These are phyloP conservation scores for Hibiscus tridactylites DNA, from an alignment of 345 rosid genomes.

Conservation along the genomic window DNA sequence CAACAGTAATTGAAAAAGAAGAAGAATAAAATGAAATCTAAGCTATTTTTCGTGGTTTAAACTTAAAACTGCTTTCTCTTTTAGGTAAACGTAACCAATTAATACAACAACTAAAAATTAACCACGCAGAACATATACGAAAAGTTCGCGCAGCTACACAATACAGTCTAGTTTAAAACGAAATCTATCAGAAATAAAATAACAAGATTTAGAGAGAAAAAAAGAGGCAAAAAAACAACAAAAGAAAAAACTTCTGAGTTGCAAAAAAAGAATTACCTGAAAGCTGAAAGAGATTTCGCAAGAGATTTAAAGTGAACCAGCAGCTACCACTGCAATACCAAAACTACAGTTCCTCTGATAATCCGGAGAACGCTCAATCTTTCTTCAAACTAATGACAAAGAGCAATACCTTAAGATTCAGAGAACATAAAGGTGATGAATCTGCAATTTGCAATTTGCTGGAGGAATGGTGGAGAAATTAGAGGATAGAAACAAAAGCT, in stretches of 20 bases:
- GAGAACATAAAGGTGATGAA: no score
- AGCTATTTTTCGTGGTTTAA: neutral
- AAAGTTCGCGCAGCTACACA: neutral
- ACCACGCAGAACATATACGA: neutral
- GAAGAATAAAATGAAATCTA: neutral
- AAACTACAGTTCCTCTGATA: neutral
- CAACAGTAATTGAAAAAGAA: neutral
- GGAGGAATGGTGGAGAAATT: no score
- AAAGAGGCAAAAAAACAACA: neutral
- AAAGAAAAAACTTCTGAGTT: neutral
- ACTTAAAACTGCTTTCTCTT: neutral
- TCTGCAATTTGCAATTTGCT: no score
- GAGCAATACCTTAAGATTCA: no score
- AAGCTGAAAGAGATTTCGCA: neutral
- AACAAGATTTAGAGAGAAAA: neutral
- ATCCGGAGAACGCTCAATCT: neutral
- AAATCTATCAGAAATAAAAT: neutral
- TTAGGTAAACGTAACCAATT: neutral
- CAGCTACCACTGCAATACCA: neutral
- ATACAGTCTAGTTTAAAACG: neutral
- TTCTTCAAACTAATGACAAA: neutral
- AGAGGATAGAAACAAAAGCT: no score
- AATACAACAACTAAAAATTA: neutral
- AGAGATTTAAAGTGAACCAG: slow-evolving; percentile 9
- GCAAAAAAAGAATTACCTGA: slow-evolving; percentile 7